Conservation (phyloP, 73 alveolate genomes). For the Paramecium octaurelia region DNA sequence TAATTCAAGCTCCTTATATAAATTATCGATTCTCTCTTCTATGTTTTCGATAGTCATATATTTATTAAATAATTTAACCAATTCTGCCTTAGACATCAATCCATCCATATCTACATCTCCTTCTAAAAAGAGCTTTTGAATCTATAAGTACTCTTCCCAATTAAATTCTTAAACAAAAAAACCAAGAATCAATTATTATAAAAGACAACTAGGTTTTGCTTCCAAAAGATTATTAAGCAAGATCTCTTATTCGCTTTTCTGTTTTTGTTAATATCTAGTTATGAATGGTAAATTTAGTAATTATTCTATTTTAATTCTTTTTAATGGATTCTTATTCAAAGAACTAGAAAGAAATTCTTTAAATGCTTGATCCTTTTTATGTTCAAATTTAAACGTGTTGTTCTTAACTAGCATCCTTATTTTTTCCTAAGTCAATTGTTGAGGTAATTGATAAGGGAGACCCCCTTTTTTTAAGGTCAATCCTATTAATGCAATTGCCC, state of each 20-base stretch:
- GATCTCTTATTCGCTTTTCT: neutral
- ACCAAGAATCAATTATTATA: neutral
- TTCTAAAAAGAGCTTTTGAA: neutral
- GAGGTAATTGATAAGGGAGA: neutral
- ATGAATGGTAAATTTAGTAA: neutral
- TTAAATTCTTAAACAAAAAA: neutral
- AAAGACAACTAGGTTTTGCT: neutral
- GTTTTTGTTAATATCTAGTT: neutral
- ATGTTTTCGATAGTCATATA: neutral
- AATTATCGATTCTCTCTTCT: neutral
- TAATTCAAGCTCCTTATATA: neutral
- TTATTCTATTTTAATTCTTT: neutral
- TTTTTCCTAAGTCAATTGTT: neutral
- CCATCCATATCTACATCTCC: neutral
- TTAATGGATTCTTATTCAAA: neutral
- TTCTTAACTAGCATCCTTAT: neutral
- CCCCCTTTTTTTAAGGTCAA: neutral
- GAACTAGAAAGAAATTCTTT: neutral
- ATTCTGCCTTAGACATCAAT: neutral
- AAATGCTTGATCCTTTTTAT: neutral
- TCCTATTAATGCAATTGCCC: neutral
- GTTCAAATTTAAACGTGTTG: neutral
- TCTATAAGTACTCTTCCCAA: neutral
- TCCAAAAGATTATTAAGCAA: neutral
- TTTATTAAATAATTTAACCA: neutral